These are phyloP conservation scores for Cutaneotrichosporon arboriforme DNA, from an alignment of 1,284 basidiomycete species.

Conservation along the genomic window DNA sequence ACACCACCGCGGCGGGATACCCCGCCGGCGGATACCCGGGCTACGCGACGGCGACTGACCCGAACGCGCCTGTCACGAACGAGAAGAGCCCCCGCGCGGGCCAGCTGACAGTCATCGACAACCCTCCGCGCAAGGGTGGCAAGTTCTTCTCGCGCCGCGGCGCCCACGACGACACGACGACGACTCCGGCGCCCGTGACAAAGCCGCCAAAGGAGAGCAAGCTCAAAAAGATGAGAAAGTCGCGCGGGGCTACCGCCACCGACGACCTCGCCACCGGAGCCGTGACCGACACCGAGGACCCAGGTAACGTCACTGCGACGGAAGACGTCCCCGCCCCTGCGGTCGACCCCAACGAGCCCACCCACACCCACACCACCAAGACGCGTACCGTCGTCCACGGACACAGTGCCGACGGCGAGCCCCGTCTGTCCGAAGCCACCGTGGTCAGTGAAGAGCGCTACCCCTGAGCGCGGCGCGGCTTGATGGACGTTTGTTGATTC, in stretches of 20 bases:
- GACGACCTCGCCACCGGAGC: neutral
- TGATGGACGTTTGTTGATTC: too few relatives aligned
- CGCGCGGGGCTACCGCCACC: too few relatives aligned
- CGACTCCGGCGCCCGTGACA: neutral
- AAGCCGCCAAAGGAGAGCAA: neutral
- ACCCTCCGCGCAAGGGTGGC: conserved; percentile 3
- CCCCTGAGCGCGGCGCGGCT: neutral
- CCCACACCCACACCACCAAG: neutral
- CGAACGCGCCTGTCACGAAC: neutral
- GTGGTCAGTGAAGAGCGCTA: neutral
- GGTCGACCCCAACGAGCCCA: neutral
- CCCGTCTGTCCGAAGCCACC: conserved; percentile 19
- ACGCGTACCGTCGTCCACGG: neutral
- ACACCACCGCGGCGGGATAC: neutral
- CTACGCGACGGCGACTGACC: neutral
- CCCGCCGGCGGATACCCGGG: neutral
- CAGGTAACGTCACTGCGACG: too few relatives aligned
- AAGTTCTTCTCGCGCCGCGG: conserved; percentile 29
- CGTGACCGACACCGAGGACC: neutral
- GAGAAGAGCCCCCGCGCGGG: conserved; percentile 6
- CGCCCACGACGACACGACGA: conserved; percentile 19
- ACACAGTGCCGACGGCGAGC: conserved; percentile 2
- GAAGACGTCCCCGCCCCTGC: too few relatives aligned
- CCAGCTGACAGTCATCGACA: neutral
- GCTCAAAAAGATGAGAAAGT: neutral